These are phyloP conservation scores for Tremellales sp. DNA, from an alignment of 1,284 basidiomycete species.

Conservation along the genomic window DNA sequence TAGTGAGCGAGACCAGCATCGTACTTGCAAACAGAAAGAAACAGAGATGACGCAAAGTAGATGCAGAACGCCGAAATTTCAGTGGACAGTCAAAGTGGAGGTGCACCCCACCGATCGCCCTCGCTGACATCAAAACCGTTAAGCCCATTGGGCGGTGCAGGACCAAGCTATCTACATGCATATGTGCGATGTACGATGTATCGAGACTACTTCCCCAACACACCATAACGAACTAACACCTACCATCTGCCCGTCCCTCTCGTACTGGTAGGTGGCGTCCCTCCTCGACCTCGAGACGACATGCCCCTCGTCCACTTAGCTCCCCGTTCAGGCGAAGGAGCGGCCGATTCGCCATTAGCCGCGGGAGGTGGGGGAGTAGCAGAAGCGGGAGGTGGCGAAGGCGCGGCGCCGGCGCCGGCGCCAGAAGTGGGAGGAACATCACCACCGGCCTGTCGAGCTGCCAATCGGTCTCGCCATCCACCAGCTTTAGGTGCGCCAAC, in stretches of 20 bases:
- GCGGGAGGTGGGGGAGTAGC: background rate
- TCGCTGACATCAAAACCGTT: background rate
- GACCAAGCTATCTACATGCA: too few species aligned
- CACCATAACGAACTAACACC: too few species aligned
- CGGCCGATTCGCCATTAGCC: slow-evolving; percentile 2
- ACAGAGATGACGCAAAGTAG: too few species aligned
- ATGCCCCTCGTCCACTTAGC: slow-evolving; percentile 8
- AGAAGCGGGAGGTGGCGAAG: slow-evolving; percentile 24
- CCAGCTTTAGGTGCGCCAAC: slow-evolving; percentile 16
- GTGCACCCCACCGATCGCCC: background rate
- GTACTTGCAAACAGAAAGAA: too few species aligned
- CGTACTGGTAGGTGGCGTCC: slow-evolving; percentile 7
- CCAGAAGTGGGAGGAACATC: too few species aligned
- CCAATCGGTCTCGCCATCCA: slow-evolving; percentile 41
- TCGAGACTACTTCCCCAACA: too few species aligned
- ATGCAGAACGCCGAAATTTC: slow-evolving; percentile 1
- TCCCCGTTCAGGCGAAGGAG: slow-evolving; percentile 3
- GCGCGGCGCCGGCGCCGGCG: slow-evolving; percentile 24
- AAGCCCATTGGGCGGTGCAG: too few species aligned
- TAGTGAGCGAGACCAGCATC: background rate
- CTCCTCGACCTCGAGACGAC: slow-evolving; percentile 10
- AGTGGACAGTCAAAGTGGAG: background rate
- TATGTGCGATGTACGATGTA: too few species aligned
- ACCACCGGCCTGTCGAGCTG: slow-evolving; percentile 52
- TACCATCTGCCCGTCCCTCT: slow-evolving; percentile 8